Conservation (phyloP, 495 filamentous ascomycete species). For the Staphylotrichum longicolle region DNA sequence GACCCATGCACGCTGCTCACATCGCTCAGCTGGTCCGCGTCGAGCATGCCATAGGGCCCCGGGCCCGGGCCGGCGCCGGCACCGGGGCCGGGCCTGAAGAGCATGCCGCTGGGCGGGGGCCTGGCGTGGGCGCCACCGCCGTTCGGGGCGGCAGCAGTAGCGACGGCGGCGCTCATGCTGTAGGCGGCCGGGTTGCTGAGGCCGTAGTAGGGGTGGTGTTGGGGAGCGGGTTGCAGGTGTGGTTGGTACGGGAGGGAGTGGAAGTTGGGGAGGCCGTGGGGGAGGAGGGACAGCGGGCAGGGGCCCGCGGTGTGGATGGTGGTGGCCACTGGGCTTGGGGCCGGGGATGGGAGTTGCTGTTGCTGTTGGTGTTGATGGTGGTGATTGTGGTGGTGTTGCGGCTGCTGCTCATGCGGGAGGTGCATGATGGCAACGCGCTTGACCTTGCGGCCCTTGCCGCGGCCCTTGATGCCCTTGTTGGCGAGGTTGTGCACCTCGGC, state of each 20-base stretch:
- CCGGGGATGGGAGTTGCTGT: slow-evolving; percentile 11
- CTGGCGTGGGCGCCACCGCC: too few relatives aligned
- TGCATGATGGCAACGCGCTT: slow-evolving; percentile 12
- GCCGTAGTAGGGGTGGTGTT: slow-evolving; percentile 22
- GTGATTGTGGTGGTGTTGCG: neutral
- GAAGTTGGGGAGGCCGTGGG: slow-evolving; percentile 26
- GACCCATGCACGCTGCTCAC: slow-evolving; percentile 41
- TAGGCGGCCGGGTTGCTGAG: slow-evolving; percentile 30
- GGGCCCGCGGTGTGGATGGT: slow-evolving; percentile 13
- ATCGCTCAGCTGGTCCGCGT: slow-evolving; percentile 31
- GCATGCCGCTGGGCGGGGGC: slow-evolving; percentile 15
- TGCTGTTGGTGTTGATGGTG: neutral
- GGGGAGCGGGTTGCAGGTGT: slow-evolving; percentile 14
- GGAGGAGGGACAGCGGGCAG: slow-evolving; percentile 18
- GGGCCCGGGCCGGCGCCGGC: neutral
- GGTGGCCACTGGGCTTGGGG: slow-evolving; percentile 1
- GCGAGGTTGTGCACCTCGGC: slow-evolving; percentile 86
- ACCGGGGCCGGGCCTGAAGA: neutral
- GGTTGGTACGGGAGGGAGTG: slow-evolving; percentile 17
- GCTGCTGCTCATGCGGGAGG: slow-evolving; percentile 7
- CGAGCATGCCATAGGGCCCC: slow-evolving; percentile 11
- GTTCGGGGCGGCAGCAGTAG: too few relatives aligned
- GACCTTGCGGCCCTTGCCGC: slow-evolving; percentile 76
- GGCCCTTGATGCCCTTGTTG: slow-evolving; percentile 97
- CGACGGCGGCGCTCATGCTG: slow-evolving; percentile 22